Percentiles rank a stretch among this genome's conserved stretches.
Evolutionary conservation across 495 filamentous ascomycete species (phyloP).

Genomic region (Bombardia bombarda): DNA sequence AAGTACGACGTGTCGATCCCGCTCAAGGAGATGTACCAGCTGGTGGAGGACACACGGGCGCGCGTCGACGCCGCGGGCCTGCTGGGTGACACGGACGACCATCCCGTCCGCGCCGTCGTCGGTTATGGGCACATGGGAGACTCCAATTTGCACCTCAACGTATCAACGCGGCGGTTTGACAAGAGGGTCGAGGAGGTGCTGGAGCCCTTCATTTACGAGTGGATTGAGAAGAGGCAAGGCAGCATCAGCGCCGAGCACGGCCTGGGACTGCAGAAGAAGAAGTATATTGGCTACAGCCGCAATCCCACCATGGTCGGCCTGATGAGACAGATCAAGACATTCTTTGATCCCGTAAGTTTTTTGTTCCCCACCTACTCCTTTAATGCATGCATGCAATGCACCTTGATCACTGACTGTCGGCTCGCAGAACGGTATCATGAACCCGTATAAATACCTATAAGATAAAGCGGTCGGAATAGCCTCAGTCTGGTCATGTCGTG

Average conservation of each 20-base stretch:
- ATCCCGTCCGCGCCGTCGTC: conserved; percentile 80
- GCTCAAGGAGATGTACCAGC: conserved; percentile 71
- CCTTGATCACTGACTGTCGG: conserved; percentile 6
- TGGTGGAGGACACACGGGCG: conserved; percentile 76
- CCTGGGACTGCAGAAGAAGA: conserved; percentile 87
- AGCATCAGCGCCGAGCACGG: conserved; percentile 97
- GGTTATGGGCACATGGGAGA: conserved; percentile 99
- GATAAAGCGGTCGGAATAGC: background rate
- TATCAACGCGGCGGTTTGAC: conserved; percentile 72
- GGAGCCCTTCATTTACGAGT: conserved; percentile 95
- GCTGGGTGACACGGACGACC: conserved; percentile 65
- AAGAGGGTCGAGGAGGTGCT: conserved; percentile 81
- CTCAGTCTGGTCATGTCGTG: background rate
- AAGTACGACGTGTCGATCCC: conserved; percentile 95
- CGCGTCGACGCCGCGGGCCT: conserved; percentile 65
- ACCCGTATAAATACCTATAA: conserved; percentile 76
- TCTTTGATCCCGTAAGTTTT: conserved; percentile 92
- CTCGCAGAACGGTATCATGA: conserved; percentile 81
- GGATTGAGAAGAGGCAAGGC: conserved; percentile 78
- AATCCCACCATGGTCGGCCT: conserved; percentile 74
- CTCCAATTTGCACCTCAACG: conserved; percentile 87
- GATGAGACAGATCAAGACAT: conserved; percentile 88
- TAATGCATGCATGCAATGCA: background rate
- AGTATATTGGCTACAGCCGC: conserved; percentile 86
- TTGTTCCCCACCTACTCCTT: conserved; percentile 10